A percentile compares a stretch with the other conserved stretches of the same genome.
These are phyloP conservation scores for Cyberlindnera saturnus DNA, from an alignment of 805 yeast genomes.

Conservation along the genomic window DNA sequence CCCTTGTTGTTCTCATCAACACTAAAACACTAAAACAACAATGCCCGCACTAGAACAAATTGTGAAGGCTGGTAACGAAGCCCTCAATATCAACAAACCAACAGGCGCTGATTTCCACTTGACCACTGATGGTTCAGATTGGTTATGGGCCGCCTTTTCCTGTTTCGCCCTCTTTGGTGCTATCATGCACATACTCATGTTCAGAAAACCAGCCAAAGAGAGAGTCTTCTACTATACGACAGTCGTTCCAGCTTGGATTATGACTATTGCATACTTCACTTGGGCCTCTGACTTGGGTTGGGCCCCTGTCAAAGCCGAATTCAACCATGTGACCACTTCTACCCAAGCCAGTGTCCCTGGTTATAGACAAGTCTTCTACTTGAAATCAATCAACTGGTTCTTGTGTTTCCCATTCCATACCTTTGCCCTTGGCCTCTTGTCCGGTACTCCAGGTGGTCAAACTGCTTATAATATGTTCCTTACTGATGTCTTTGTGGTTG, in stretches of 20 bases:
- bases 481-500: slow-evolving; percentile 25
- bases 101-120: slow-evolving; percentile 42
- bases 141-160: slow-evolving; percentile 61
- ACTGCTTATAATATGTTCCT: slow-evolving; percentile 31
- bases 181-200: slow-evolving; percentile 21
- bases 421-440: slow-evolving; percentile 26
- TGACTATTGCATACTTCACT: slow-evolving; percentile 46
- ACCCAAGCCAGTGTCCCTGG: slow-evolving; percentile 32
- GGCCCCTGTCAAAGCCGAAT: slow-evolving; percentile 41
- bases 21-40: slow-evolving; percentile 17
- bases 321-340: slow-evolving; percentile 37
- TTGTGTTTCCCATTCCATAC: slow-evolving; percentile 31
- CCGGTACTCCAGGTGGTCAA: slow-evolving; percentile 35
- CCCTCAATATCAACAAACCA: slow-evolving; percentile 14
- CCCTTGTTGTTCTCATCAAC: no score
- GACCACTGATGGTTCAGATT: slow-evolving; percentile 54
- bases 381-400: slow-evolving; percentile 52
- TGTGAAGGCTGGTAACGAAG: slow-evolving; percentile 28
- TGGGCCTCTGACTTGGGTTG: slow-evolving; percentile 55
- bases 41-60: slow-evolving; percentile 35
- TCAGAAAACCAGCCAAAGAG: slow-evolving; percentile 17
- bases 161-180: slow-evolving; percentile 35
- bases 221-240: slow-evolving; percentile 34
- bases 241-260: slow-evolving; percentile 32
- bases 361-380: slow-evolving; percentile 50